Base-by-base conservation (phyloP, 1,139 yeast genomes). In the Candida smagusa region DNA sequence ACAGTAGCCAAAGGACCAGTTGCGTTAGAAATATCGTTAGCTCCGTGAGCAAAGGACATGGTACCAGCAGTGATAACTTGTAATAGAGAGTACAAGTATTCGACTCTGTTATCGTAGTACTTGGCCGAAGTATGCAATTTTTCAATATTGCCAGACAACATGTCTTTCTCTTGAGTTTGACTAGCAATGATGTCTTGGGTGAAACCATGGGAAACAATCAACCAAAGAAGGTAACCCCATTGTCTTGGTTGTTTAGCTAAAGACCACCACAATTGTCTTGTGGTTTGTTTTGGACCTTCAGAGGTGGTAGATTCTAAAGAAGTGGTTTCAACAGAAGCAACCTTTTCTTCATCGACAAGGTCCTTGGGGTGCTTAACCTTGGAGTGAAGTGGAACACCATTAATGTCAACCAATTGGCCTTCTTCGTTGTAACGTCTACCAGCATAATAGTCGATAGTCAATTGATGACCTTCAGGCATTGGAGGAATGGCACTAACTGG, bases 11-110 rank as follows among this genome's bases (percentile, higher is more conserved):
- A 68, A 25, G 92, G 92, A 48, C 88, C 92, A 27, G 86, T 77
- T 30, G 92, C 90, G 52, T 84, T 84, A 36, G 90, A 74, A 48
- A 84, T 81, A 63, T 84, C 94, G 56, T 84, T 84, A 31, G 92
- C 82, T 45, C 94, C 88, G 54, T 84, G 94, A 12, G 90, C 87
- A 59, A 84, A 82, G 4, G 90, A 82, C 82, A 83, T 83, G 44
- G 89, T 83, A 52, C 82, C 75, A 16, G 94, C 90, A 37, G 90
- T 83, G 44, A 84, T 63, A 36, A 79, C 83, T 62, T 84, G 94
- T 42, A 82, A 66, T 48, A 83, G 67, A 4, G 92, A 79, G 61
- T 77, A 84, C 50, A 84, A 63, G 59, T 73, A 82, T 61, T 84
- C 94, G 43, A 81, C 68, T 61, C 79, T 79, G 72, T 79, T 80